Evolutionary conservation across 495 filamentous ascomycete species (phyloP), one percentile per base, ranked within the genome.

Genomic region (Lasiosphaeria hispida): DNA sequence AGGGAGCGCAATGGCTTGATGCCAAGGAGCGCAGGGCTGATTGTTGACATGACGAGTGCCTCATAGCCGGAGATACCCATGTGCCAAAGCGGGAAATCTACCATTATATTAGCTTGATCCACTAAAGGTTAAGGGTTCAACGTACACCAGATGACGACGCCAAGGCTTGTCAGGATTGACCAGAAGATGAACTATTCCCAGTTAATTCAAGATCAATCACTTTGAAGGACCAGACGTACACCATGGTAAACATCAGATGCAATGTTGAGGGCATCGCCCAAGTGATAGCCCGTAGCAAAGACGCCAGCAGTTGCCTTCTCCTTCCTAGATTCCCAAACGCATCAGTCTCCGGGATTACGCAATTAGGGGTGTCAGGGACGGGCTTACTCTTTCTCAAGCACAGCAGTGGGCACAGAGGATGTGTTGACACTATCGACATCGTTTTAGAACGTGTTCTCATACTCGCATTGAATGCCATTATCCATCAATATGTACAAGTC

Each of bases 21-120:
- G 23, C 79, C 83, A 34, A 97, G 86, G n/a, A 97, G 71, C 18
- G 92, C 76, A 0, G 95, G 94, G 5, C 91, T 88, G 49, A 91
- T 66, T n/a, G 88, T 92, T 59, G 80, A 80, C 81, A 96, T 84
- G 70, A 99, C 84, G 59, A 93, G 78, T 23, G 86, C 86, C 74
- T 99, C 95, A 62, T 96, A 97, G 55, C 95, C 95, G 7, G 95
- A 99, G 58, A 99, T 92, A 56, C 95, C 95, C 95, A 99, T 97
- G 70, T 97, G 85, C 95, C 95, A 99, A n/a, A 99, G 83, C 13
- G 94, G 94, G 67, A 99, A 99, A 69, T 96, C 89, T 92, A 59
- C 2, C 4, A n/a, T 36, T 5, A 18, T 36, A 43, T 48, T 39
- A 48, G 43, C 11, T 1, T 30, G 17, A 49, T 7, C 7, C 14